Evolutionary conservation across 768 basidiomycete genomes (phyloP).

Genomic region (Strobilomyces dryophilus): DNA sequence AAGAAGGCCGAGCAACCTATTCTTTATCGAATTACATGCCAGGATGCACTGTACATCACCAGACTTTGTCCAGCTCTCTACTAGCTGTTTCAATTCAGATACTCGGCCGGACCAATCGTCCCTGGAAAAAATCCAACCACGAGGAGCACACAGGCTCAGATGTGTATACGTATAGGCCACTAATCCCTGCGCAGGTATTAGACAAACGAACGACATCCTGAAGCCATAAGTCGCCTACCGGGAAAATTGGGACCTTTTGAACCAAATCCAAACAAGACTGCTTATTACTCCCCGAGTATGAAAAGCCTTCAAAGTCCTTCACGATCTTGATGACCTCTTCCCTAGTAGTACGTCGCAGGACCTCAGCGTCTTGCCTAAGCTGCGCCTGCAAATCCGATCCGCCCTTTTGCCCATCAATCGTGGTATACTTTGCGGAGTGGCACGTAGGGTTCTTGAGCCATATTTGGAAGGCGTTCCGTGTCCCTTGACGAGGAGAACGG

Average conservation of each 20-base stretch:
- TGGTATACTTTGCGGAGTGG: constrained; percentile 13
- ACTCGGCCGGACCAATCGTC: constrained; percentile 8
- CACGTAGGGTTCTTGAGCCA: constrained; percentile 8
- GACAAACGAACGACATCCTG: background rate
- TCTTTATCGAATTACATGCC: constrained; percentile 10
- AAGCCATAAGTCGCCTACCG: constrained; percentile 13
- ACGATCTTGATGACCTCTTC: constrained; percentile 17
- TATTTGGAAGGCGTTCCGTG: constrained; percentile 11
- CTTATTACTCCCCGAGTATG: background rate
- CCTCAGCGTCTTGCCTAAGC: constrained; percentile 3
- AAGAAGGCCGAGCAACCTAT: constrained; percentile 13
- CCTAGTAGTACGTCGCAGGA: constrained; percentile 13
- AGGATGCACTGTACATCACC: constrained; percentile 11
- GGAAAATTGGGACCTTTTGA: constrained; percentile 18
- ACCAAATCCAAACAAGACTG: constrained; percentile 15
- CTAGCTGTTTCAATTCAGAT: constrained; percentile 6
- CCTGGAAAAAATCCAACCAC: constrained; percentile 2
- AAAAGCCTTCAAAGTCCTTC: constrained; percentile 12
- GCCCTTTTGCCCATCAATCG: constrained; percentile 13
- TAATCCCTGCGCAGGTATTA: constrained; percentile 18
- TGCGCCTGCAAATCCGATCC: background rate
- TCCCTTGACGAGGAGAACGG: background rate
- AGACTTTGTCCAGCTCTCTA: constrained; percentile 4
- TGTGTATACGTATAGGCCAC: constrained; percentile 30
- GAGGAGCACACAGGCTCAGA: constrained; percentile 13